Conservation (phyloP, 2,329 filamentous ascomycete species). For the Bipolaris zeicola region DNA sequence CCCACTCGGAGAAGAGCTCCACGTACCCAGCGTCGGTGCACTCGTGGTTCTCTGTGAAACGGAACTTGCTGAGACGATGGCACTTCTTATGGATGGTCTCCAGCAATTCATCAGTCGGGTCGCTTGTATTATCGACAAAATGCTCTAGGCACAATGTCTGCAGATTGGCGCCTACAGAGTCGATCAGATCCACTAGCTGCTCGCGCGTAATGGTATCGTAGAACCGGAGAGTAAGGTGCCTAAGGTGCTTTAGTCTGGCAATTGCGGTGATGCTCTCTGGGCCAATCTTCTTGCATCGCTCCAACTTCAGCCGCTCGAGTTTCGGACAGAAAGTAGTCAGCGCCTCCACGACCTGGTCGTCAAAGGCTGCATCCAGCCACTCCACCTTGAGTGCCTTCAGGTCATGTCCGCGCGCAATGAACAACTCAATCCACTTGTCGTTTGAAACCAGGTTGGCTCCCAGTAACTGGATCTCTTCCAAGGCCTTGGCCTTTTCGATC, state of each 20-base stretch:
- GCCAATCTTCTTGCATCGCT: conserved; percentile 76
- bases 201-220: conserved; percentile 62
- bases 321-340: conserved; percentile 69
- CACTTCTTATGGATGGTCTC: conserved; percentile 73
- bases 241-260: conserved; percentile 64
- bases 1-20: conserved; percentile 75
- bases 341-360: conserved; percentile 69
- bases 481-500: conserved; percentile 68
- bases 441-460: conserved; percentile 84
- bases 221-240: conserved; percentile 77
- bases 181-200: conserved; percentile 66
- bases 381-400: conserved; percentile 77
- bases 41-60: conserved; percentile 75
- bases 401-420: conserved; percentile 67
- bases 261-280: conserved; percentile 70
- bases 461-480: conserved; percentile 79
- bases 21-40: conserved; percentile 78
- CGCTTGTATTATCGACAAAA: conserved; percentile 70
- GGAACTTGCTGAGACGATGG: conserved; percentile 72
- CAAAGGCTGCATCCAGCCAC: conserved; percentile 82
- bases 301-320: conserved; percentile 77
- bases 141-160: conserved; percentile 77
- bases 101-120: conserved; percentile 59
- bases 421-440: conserved; percentile 72
- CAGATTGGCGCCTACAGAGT: conserved; percentile 67